Conservation (phyloP, 169 alveolate genomes). For the Eimeria acervulina region DNA sequence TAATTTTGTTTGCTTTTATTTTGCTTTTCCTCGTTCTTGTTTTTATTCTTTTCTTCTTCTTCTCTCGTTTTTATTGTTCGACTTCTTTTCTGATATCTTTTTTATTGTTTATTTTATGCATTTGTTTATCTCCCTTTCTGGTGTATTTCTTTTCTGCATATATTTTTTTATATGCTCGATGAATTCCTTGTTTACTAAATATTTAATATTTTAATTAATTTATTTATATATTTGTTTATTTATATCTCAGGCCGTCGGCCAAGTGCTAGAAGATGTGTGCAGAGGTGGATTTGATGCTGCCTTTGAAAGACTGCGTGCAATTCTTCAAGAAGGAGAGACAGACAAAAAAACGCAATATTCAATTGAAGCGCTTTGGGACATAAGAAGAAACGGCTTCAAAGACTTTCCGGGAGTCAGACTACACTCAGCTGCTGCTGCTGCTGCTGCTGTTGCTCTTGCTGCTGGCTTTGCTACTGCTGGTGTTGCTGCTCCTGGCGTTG, state of each 20-base stretch:
- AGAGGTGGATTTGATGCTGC: slow-evolving; percentile 96
- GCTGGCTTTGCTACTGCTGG: too few species aligned
- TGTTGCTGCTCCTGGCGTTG: too few species aligned
- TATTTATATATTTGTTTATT: background rate
- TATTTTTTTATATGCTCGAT: too few species aligned
- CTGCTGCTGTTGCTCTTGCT: too few species aligned
- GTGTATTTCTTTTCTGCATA: too few species aligned
- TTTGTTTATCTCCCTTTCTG: too few species aligned
- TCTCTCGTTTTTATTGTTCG: background rate
- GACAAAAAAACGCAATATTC: slow-evolving; percentile 97
- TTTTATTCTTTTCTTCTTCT: background rate
- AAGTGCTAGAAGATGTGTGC: slow-evolving; percentile 95
- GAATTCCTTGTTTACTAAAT: background rate
- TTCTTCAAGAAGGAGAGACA: slow-evolving; percentile 97
- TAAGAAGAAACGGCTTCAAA: slow-evolving; percentile 95
- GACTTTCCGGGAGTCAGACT: slow-evolving; percentile 93
- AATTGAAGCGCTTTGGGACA: slow-evolving; percentile 97
- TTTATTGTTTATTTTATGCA: too few species aligned
- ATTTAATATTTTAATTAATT: background rate
- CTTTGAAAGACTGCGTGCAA: slow-evolving; percentile 97
- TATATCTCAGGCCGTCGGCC: slow-evolving; percentile 96
- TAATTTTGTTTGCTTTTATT: background rate
- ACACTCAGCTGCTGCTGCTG: too few species aligned
- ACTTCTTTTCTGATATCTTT: background rate
- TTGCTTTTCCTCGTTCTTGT: background rate